These are phyloP conservation scores for Agaricus blazei DNA, from an alignment of 768 basidiomycete species.

Conservation along the genomic window DNA sequence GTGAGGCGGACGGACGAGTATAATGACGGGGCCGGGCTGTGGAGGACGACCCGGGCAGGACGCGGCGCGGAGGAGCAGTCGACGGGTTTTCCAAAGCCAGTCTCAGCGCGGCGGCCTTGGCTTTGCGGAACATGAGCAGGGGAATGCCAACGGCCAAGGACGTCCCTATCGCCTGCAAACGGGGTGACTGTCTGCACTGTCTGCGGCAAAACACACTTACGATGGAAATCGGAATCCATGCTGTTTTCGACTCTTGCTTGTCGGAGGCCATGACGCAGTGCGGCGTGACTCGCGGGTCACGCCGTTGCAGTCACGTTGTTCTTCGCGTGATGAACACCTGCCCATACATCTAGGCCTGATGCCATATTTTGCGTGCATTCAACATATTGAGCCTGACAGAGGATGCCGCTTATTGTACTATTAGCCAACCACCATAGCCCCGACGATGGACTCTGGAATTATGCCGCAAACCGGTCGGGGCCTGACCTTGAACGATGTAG, in stretches of 20 bases:
- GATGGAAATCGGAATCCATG: conserved; percentile 26
- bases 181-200: background rate
- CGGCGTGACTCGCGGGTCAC: too few species aligned
- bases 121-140: conserved; percentile 30
- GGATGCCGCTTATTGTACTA: too few species aligned
- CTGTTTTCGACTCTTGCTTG: background rate
- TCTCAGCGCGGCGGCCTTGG: conserved; percentile 14
- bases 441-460: too few species aligned
- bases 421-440: too few species aligned
- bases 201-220: conserved; percentile 11
- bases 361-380: too few species aligned
- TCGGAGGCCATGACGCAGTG: too few species aligned
- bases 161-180: conserved; percentile 24
- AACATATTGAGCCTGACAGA: too few species aligned
- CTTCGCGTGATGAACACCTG: too few species aligned
- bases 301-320: too few species aligned
- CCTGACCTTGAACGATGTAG: too few species aligned
- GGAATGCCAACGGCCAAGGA: conserved; percentile 29
- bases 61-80: conserved; percentile 27
- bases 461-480: too few species aligned
- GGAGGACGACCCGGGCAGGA: conserved; percentile 6
- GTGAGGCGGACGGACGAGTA: conserved; percentile 7
- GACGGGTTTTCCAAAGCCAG: conserved; percentile 19
- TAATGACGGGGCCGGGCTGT: conserved; percentile 8
- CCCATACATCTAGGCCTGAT: too few species aligned